These are phyloP conservation scores for Eucalyptus tenuipes DNA, from an alignment of 345 rosid genomes.

Conservation along the genomic window DNA sequence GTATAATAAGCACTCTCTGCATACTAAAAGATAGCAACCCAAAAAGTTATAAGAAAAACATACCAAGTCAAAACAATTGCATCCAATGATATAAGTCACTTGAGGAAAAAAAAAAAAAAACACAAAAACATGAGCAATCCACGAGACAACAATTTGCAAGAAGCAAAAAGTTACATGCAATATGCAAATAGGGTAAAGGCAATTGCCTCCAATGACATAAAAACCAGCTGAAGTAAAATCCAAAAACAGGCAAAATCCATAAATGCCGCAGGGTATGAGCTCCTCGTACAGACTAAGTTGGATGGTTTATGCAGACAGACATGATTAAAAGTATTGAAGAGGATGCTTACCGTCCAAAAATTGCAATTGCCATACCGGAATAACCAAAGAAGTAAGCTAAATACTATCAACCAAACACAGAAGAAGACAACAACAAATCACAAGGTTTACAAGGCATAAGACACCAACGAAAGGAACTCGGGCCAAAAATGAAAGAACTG, in stretches of 20 bases:
- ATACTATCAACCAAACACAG: background rate
- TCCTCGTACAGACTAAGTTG: background rate
- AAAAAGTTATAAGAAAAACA: background rate
- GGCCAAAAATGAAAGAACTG: background rate
- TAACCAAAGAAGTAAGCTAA: background rate
- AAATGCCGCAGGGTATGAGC: background rate
- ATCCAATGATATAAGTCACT: background rate
- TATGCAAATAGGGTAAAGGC: background rate
- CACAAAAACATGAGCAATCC: background rate
- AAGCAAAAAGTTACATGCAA: background rate
- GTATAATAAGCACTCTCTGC: background rate
- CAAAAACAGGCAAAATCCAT: background rate
- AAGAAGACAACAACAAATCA: background rate
- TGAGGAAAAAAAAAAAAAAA: background rate
- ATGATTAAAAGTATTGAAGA: background rate
- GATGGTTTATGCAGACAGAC: background rate
- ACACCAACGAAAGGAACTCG: background rate
- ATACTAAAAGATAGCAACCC: background rate
- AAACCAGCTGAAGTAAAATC: background rate
- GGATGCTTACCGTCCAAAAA: background rate
- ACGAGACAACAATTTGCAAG: background rate
- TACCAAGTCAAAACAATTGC: background rate
- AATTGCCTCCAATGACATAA: background rate
- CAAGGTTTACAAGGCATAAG: background rate
- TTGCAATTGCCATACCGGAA: background rate